Base-by-base conservation (phyloP, 140 eudicot species). In the Senecio squalidus region DNA sequence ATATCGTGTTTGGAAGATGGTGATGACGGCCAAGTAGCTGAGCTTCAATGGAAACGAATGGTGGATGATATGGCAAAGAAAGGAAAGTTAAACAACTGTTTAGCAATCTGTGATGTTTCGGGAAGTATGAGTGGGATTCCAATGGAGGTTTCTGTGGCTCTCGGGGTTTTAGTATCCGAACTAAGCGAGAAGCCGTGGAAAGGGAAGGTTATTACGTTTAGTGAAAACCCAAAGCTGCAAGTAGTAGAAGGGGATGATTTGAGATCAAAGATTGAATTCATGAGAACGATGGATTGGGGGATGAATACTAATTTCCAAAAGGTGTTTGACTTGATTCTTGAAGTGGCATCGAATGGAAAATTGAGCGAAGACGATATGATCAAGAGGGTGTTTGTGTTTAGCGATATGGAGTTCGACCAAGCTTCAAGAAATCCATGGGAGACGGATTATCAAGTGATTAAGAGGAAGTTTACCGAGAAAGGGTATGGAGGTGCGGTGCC, bases 11-110 rank as follows among this genome's bases (percentile, higher is more conserved):
- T 67, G 59, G 58, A 21, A 14, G 66, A 56, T 5, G 55, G n/a
- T 3, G 66, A 67, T 22, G 73, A 66, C 4, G 48, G 50, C 30
- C 23, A 54, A 40, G 72, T 66, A 15, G 72, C 72, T 1, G 72
- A 66, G 64, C 72, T 66, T 66, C 73, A 67, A 30, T 67, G 66
- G 66, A 57, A 57, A 6, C 29, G 73, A 67, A 67, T 67, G 48
- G 72, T 66, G 41, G 63, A 55, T 0, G 72, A 66, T 31, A 54
- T 66, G 72, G 16, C 6, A 25, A 29, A 5, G 27, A 67, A 56
- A 33, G 73, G 73, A 17, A 67, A 67, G 45, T 45, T 67, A 15
- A 56, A 45, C 10, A 67, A 67, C 29, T 67, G 66, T 11, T 23
- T 67, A 6, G 66, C 73, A 1, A 33, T 67, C 0, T 67, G 73